Evolutionary conservation across 805 yeast species (phyloP).

Genomic region (Barnettozyma siamensis): DNA sequence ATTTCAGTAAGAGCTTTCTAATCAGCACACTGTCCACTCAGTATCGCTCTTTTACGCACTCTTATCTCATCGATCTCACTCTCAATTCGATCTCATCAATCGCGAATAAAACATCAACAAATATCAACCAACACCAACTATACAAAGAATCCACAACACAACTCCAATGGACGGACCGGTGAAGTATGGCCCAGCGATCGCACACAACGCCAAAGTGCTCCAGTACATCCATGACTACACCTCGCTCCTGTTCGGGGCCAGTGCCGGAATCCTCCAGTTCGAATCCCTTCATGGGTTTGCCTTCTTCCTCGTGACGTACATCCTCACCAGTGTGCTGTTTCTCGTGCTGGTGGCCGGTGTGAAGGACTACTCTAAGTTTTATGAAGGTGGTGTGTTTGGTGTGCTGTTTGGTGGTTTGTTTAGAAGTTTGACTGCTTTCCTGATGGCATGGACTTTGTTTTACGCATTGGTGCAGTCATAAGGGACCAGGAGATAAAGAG

Average conservation of each 20-base stretch:
- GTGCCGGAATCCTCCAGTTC: slow-evolving; percentile 22
- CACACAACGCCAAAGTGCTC: slow-evolving; percentile 10
- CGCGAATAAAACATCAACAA: background rate
- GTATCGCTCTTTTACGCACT: too few relatives aligned
- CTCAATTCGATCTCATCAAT: too few relatives aligned
- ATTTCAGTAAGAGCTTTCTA: too few relatives aligned
- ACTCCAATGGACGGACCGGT: slow-evolving; percentile 20
- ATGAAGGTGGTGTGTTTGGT: slow-evolving; percentile 12
- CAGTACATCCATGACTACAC: slow-evolving; percentile 23
- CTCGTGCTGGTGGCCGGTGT: slow-evolving; percentile 5
- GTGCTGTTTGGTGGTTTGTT: slow-evolving; percentile 13
- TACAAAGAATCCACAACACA: background rate
- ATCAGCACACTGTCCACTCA: too few relatives aligned
- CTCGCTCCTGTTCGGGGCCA: slow-evolving; percentile 19
- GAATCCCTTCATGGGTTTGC: slow-evolving; percentile 21
- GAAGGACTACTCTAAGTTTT: slow-evolving; percentile 9
- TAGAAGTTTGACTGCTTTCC: slow-evolving; percentile 17
- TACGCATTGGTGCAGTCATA: slow-evolving; percentile 24
- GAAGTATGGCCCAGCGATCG: slow-evolving; percentile 11
- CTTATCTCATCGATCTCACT: too few relatives aligned
- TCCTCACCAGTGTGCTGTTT: slow-evolving; percentile 9
- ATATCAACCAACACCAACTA: background rate
- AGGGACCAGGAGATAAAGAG: too few relatives aligned
- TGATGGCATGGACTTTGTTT: slow-evolving; percentile 23
- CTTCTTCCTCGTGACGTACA: slow-evolving; percentile 12